phyloP scores from a whole-genome alignment of 2,329 filamentous ascomycete species.

The Claviceps quebecensis region DNA sequence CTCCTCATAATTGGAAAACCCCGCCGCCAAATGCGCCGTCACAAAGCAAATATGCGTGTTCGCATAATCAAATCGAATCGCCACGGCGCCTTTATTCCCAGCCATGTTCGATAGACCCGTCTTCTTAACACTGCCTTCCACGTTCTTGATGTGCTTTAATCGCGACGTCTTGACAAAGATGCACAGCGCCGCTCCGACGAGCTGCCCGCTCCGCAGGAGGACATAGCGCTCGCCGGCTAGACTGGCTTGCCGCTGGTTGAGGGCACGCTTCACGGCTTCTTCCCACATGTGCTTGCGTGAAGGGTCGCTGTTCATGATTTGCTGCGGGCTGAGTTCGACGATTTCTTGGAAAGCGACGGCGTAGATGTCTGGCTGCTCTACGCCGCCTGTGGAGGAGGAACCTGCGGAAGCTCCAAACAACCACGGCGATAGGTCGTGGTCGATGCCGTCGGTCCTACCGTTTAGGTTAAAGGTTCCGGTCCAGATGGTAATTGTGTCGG shows the following conservation, averaged over 20 bases:
- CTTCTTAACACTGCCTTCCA: conserved; percentile 93
- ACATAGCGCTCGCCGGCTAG: conserved; percentile 69
- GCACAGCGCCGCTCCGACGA: conserved; percentile 85
- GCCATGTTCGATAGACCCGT: conserved; percentile 90
- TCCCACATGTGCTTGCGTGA: conserved; percentile 79
- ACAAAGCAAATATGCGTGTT: conserved; percentile 91
- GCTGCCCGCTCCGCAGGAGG: conserved; percentile 75
- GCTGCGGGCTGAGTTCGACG: conserved; percentile 91
- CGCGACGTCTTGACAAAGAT: conserved; percentile 75
- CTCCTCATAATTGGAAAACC: conserved; percentile 94
- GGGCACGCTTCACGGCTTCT: conserved; percentile 56
- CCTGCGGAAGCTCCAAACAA: conserved; percentile 50
- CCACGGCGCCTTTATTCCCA: conserved; percentile 94
- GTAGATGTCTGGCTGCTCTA: conserved; percentile 67
- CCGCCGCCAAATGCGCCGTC: conserved; percentile 89
- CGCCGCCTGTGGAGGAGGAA: conserved; percentile 32
- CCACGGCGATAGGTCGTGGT: conserved; percentile 74
- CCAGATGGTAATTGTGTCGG: conserved; percentile 62
- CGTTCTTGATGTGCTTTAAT: conserved; percentile 79
- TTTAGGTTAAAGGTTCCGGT: conserved; percentile 93
- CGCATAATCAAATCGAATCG: conserved; percentile 87
- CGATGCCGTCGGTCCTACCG: conserved; percentile 64
- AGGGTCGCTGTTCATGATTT: conserved; percentile 98
- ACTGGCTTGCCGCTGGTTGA: conserved; percentile 57
- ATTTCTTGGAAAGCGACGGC: conserved; percentile 95